Evolutionary conservation across 805 yeast species (phyloP).

Genomic region (Kurtzmaniella fragi): DNA sequence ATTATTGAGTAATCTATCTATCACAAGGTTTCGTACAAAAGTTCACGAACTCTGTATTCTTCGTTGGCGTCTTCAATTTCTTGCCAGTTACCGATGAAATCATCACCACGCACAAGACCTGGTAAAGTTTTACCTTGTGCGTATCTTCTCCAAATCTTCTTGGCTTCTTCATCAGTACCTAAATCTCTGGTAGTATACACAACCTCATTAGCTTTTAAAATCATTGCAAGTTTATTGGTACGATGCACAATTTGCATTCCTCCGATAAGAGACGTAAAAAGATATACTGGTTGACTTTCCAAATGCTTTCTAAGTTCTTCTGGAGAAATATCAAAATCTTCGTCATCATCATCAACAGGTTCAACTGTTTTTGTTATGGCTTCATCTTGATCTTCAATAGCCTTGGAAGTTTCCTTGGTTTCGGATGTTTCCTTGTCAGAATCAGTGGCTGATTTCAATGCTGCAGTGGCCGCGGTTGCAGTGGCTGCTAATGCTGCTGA

Average conservation of each 20-base stretch:
- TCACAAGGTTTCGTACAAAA: constrained; percentile 59
- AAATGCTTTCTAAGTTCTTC: constrained; percentile 40
- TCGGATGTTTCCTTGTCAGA: not conserved
- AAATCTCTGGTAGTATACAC: constrained; percentile 67
- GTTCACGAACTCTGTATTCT: constrained; percentile 57
- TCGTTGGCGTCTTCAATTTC: constrained; percentile 87
- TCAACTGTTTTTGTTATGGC: constrained; percentile 2
- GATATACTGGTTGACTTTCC: constrained; percentile 57
- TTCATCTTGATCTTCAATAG: not conserved
- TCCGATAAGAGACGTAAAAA: constrained; percentile 84
- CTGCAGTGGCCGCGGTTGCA: constrained; percentile 1
- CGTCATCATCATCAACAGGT: constrained; percentile 12
- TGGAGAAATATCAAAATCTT: constrained; percentile 30
- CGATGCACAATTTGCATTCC: constrained; percentile 75
- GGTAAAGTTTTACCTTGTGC: constrained; percentile 73
- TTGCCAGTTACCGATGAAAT: constrained; percentile 78
- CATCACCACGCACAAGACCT: constrained; percentile 79
- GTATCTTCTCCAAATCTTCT: constrained; percentile 75
- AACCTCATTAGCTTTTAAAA: constrained; percentile 68
- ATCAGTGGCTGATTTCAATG: not conserved
- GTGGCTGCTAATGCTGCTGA: not conserved
- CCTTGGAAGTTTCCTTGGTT: constrained; percentile 3
- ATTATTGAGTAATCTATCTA: not conserved
- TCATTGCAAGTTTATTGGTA: constrained; percentile 71
- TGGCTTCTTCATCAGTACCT: constrained; percentile 85